These are phyloP conservation scores for Saccharomycopsis hybrid DNA, from an alignment of 1,139 yeast species.

Conservation along the genomic window DNA sequence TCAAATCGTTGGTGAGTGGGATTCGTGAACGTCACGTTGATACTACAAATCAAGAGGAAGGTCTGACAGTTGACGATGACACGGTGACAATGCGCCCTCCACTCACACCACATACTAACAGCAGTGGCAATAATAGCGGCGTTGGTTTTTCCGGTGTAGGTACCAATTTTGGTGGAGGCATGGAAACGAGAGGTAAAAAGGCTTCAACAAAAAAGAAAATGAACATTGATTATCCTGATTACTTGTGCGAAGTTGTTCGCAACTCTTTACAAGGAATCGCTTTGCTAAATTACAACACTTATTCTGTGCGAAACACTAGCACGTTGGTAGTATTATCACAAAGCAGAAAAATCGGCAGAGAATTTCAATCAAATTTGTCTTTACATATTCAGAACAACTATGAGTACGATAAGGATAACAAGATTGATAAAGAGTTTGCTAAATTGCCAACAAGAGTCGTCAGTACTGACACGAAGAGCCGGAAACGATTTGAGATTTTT, in stretches of 20 bases:
- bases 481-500: conserved; percentile 22
- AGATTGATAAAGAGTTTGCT: conserved; percentile 35
- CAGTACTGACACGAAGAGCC: conserved; percentile 34
- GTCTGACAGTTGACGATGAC: no score
- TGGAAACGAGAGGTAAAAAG: conserved; percentile 2
- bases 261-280: conserved; percentile 12
- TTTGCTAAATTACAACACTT: conserved; percentile 7
- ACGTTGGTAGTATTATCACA: conserved; percentile 10
- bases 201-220: conserved; percentile 7
- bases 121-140: conserved; percentile 32
- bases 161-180: no score
- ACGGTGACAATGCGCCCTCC: not conserved
- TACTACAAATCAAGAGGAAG: no score
- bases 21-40: conserved; percentile 26
- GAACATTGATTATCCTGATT: conserved; percentile 18
- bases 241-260: conserved; percentile 9
- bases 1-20: conserved; percentile 33
- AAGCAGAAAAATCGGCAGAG: not conserved
- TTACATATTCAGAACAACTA: conserved; percentile 19
- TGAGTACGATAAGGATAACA: conserved; percentile 24
- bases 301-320: conserved; percentile 9
- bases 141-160: conserved; percentile 2
- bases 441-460: conserved; percentile 29
- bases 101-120: conserved; percentile 21
- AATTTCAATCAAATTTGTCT: conserved; percentile 5